Percentiles rank a stretch among this genome's conserved stretches.
phyloP scores from a whole-genome alignment of 306 rosid species.

The Medicago lupulina region DNA sequence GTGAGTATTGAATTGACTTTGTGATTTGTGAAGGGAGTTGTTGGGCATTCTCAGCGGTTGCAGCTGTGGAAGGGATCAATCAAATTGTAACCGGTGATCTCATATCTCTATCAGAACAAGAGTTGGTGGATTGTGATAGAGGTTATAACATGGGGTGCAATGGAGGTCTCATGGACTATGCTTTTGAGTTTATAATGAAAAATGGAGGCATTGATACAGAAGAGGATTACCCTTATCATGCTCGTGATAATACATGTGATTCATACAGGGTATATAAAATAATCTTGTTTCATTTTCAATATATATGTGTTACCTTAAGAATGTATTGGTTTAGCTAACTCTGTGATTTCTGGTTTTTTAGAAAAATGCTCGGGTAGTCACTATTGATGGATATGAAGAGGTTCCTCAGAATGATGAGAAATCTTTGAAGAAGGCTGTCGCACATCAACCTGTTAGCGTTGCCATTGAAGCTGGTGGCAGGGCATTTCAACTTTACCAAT shows the following conservation, averaged over 20 bases:
- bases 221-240: slow-evolving; percentile 76
- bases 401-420: slow-evolving; percentile 79
- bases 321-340: neutral
- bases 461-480: slow-evolving; percentile 99
- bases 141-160: slow-evolving; percentile 84
- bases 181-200: slow-evolving; percentile 65
- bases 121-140: slow-evolving; percentile 84
- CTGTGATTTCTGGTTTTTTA: slow-evolving; percentile 27
- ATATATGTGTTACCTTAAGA: neutral
- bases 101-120: slow-evolving; percentile 79
- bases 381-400: slow-evolving; percentile 80
- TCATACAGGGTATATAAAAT: slow-evolving; percentile 51
- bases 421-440: slow-evolving; percentile 74
- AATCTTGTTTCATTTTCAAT: neutral
- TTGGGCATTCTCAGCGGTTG: slow-evolving; percentile 93
- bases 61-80: slow-evolving; percentile 84
- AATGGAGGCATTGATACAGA: slow-evolving; percentile 94
- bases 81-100: slow-evolving; percentile 72
- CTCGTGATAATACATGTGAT: slow-evolving; percentile 72
- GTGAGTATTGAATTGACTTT: neutral
- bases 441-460: slow-evolving; percentile 79
- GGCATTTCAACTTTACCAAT: slow-evolving; percentile 80
- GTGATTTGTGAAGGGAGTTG: slow-evolving; percentile 79
- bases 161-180: slow-evolving; percentile 97
- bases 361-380: slow-evolving; percentile 77